A percentile compares a stretch with the other conserved stretches of the same genome.
These are phyloP conservation scores for Pythium aphanidermatum DNA, from an alignment of 352 stramenopile genomes.

Conservation along the genomic window DNA sequence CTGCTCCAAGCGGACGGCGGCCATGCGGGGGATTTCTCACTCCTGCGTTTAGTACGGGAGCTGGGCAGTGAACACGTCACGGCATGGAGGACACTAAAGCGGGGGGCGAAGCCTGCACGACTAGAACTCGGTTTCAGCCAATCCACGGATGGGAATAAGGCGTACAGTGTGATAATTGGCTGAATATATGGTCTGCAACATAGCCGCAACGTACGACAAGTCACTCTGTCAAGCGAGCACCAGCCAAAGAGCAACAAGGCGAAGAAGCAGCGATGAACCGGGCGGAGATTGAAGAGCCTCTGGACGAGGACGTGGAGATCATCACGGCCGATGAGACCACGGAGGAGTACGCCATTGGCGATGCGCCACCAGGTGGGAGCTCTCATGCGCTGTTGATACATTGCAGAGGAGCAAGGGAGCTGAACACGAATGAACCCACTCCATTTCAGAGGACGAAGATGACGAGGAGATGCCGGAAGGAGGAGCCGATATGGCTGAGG, in stretches of 20 bases:
- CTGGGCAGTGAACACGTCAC: too few relatives aligned
- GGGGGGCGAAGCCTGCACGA: too few relatives aligned
- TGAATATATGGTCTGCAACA: too few relatives aligned
- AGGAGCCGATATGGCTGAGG: slow-evolving; percentile 1
- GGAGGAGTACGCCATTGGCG: slow-evolving; percentile 81
- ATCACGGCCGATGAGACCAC: slow-evolving; percentile 76
- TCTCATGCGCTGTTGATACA: too few relatives aligned
- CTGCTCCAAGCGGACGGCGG: slow-evolving; percentile 24
- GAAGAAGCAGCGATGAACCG: slow-evolving; percentile 24
- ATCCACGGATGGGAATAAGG: too few relatives aligned
- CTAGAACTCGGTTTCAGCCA: too few relatives aligned
- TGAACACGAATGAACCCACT: background rate
- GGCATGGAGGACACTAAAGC: too few relatives aligned
- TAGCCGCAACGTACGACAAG: too few relatives aligned
- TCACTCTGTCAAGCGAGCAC: slow-evolving; percentile 9
- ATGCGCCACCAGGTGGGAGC: slow-evolving; percentile 64
- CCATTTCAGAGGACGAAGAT: slow-evolving; percentile 66
- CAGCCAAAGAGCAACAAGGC: slow-evolving; percentile 1
- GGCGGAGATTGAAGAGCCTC: slow-evolving; percentile 26
- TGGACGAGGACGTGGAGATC: slow-evolving; percentile 72
- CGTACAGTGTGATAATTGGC: too few relatives aligned
- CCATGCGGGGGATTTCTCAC: slow-evolving; percentile 13
- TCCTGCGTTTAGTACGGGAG: background rate
- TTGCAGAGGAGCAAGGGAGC: too few relatives aligned
- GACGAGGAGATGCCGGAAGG: slow-evolving; percentile 67